Evolutionary conservation across 2,329 filamentous ascomycete genomes (phyloP).

Genomic region (Gaeumannomyces sp.): DNA sequence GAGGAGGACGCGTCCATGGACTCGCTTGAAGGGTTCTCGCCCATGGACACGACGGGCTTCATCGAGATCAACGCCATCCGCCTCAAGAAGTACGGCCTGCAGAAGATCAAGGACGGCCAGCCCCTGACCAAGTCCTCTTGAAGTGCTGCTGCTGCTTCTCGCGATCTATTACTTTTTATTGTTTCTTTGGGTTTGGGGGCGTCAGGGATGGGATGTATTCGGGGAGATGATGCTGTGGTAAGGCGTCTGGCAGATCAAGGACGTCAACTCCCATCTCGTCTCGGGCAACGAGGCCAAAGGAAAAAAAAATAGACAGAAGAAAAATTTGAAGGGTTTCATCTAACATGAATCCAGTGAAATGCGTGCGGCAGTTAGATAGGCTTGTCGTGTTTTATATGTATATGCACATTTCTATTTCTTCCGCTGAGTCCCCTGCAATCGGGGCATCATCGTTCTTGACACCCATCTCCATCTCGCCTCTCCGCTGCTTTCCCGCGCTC

Average conservation of each 20-base stretch:
- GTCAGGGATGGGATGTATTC: too few species aligned
- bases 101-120: conserved; percentile 32
- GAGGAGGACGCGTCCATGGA: conserved; percentile 46
- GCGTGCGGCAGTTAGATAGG: neutral
- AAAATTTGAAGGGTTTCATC: neutral
- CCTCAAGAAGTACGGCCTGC: conserved; percentile 47
- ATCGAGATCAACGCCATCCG: conserved; percentile 65
- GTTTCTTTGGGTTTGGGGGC: neutral
- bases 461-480: too few species aligned
- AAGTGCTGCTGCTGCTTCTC: neutral
- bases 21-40: conserved; percentile 36
- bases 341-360: neutral
- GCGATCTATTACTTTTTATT: neutral
- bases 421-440: neutral
- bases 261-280: neutral
- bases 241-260: too few species aligned
- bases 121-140: conserved; percentile 16
- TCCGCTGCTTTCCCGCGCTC: neutral
- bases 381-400: neutral
- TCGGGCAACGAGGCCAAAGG: neutral
- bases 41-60: conserved; percentile 42
- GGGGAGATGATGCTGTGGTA: too few species aligned
- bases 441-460: too few species aligned
- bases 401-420: neutral
- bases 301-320: neutral